Evolutionary conservation across 73 alveolate genomes (phyloP).

Genomic region (Paramecium bursaria): DNA sequence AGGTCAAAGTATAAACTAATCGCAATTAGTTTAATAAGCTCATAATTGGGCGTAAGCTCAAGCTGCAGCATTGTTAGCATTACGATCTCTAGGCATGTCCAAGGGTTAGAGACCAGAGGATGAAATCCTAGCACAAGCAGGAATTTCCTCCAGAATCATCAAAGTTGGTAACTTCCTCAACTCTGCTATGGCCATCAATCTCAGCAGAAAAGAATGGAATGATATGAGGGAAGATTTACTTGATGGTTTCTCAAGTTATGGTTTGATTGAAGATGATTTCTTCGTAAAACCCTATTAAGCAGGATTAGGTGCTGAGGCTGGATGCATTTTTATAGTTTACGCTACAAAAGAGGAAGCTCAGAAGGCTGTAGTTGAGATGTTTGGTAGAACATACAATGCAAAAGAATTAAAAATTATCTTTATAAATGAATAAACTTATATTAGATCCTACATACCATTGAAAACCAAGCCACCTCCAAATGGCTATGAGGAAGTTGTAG

Average conservation of each 20-base stretch:
- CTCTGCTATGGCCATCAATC: constrained; percentile 63
- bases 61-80: constrained; percentile 59
- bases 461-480: constrained; percentile 5
- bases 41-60: constrained; percentile 64
- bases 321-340: constrained; percentile 59
- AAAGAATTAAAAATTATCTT: constrained; percentile 70
- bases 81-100: constrained; percentile 46
- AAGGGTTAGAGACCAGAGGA: constrained; percentile 57
- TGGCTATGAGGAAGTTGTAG: constrained; percentile 9
- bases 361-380: constrained; percentile 54
- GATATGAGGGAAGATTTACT: constrained; percentile 54
- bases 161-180: constrained; percentile 60
- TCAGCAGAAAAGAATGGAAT: constrained; percentile 50
- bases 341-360: constrained; percentile 59
- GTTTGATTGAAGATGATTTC: constrained; percentile 57
- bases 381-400: constrained; percentile 63
- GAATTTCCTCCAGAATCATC: constrained; percentile 61
- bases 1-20: constrained; percentile 39
- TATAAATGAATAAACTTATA: constrained; percentile 47
- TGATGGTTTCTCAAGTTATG: constrained; percentile 55
- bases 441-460: constrained; percentile 50
- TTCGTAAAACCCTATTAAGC: constrained; percentile 68
- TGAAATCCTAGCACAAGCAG: constrained; percentile 64
- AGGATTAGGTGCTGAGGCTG: constrained; percentile 74
- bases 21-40: constrained; percentile 61